These are phyloP conservation scores for Mikania micrantha DNA, from an alignment of 129 eudicot species.

Conservation along the genomic window DNA sequence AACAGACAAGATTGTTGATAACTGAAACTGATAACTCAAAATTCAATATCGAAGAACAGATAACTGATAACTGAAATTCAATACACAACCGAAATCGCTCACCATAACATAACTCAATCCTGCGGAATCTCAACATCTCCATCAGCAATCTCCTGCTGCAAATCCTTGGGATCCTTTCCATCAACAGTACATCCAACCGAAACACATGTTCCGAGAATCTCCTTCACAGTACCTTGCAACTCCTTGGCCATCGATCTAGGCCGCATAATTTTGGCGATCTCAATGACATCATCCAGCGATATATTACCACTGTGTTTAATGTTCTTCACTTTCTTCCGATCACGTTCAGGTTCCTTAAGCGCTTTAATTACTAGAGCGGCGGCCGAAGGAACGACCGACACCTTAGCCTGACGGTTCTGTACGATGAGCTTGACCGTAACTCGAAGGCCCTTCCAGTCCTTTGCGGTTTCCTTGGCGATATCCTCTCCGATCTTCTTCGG, in stretches of 20 bases:
- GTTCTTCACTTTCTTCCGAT: conserved; percentile 67
- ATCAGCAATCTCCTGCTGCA: conserved; percentile 58
- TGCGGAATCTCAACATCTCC: conserved; percentile 67
- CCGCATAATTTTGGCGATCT: conserved; percentile 63
- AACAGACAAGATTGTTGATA: too few species aligned
- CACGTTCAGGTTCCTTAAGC: conserved; percentile 80
- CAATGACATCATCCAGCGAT: conserved; percentile 59
- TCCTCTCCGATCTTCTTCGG: conserved; percentile 73
- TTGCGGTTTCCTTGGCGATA: conserved; percentile 70
- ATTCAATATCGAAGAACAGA: background rate
- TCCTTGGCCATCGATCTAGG: conserved; percentile 77
- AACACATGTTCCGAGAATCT: conserved; percentile 68
- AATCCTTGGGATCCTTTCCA: conserved; percentile 66
- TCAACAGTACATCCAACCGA: conserved; percentile 71
- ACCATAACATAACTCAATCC: conserved; percentile 26
- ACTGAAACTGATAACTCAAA: too few species aligned
- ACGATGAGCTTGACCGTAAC: conserved; percentile 85
- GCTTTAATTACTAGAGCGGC: conserved; percentile 89
- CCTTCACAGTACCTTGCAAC: conserved; percentile 66
- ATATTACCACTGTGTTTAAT: conserved; percentile 67
- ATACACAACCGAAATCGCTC: conserved; percentile 6
- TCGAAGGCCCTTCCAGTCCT: conserved; percentile 85
- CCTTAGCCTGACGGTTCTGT: conserved; percentile 80
- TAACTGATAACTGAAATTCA: background rate
- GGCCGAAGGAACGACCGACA: conserved; percentile 79